Evolutionary conservation across 1,284 basidiomycete species (phyloP), one percentile per base, ranked within the genome.

Genomic region (Porogramme epimiltina): DNA sequence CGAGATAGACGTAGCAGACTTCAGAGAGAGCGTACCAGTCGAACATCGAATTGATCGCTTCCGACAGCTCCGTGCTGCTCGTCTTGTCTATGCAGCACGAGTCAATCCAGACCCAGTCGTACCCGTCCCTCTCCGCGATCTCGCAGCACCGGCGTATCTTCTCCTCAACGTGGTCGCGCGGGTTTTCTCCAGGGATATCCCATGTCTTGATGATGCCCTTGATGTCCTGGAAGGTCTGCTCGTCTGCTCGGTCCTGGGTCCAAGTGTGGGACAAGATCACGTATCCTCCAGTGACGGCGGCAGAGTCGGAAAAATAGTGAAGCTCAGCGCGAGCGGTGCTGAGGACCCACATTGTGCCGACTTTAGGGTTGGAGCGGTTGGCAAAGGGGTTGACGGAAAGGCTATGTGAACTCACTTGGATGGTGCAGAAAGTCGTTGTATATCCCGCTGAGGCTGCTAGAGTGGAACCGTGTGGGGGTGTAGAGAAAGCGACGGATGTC

Each of bases 11-110:
- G 36, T 38, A 46, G 37, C 45, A 46, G 11, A 46, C 45, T 23
- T 39, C 36, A 16, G 45, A 34, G 22, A 25, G 24, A 18, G 22
- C 36, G 25, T 46, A 46, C 24, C 34, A 46, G 15, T 39, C 23
- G 36, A 38, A 46, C 45, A 46, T 52, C 24, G 51, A 44, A 38
- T 52, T 52, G 42, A 52, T 52, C 20, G 51, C 51, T 37, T 52
- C 51, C 25, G 42, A 43, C 2, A 43, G 42, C 42, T 43, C 42
- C 4, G 42, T 43, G 28, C 42, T 43, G 28, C 42, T 43, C 22
- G 34, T 26, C 36, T 39, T 46, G 24, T 39, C 18, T 2, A 46
- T 46, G 45, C 45, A 46, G 18, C 45, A 46, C 5, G 45, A 25
- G 19, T 46, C 42, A 28, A 43, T 16, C 42, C 42, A 43, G n/a